phyloP scores from a whole-genome alignment of 768 basidiomycete species.

The Dacryopinax spathularia region DNA sequence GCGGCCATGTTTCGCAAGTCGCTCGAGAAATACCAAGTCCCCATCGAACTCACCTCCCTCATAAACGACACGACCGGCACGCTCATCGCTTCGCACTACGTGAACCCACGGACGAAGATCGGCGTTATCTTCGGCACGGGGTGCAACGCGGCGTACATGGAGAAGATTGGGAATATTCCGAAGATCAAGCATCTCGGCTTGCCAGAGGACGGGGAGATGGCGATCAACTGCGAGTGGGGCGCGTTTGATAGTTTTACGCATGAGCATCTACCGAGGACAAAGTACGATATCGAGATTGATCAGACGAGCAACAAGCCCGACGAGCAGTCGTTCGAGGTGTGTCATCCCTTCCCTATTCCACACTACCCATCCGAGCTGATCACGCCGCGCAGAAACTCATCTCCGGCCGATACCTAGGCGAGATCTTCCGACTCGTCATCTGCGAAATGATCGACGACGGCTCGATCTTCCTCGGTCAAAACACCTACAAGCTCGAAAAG shows the following conservation, averaged over 20 bases:
- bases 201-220: slow-evolving; percentile 48
- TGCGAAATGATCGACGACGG: slow-evolving; percentile 94
- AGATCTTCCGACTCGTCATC: slow-evolving; percentile 87
- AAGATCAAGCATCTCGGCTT: slow-evolving; percentile 71
- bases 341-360: slow-evolving; percentile 11
- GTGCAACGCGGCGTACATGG: slow-evolving; percentile 98
- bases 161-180: slow-evolving; percentile 66
- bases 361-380: background rate
- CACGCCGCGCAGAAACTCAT: slow-evolving; percentile 65
- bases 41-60: slow-evolving; percentile 65
- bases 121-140: slow-evolving; percentile 97
- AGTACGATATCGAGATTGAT: slow-evolving; percentile 86
- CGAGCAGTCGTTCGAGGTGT: slow-evolving; percentile 83
- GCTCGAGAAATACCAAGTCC: slow-evolving; percentile 64
- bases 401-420: slow-evolving; percentile 88
- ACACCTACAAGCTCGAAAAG: slow-evolving; percentile 94
- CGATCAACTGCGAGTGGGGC: slow-evolving; percentile 97
- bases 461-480: slow-evolving; percentile 93
- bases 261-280: slow-evolving; percentile 85
- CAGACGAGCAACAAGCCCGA: slow-evolving; percentile 91
- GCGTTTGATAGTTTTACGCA: slow-evolving; percentile 95
- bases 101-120: slow-evolving; percentile 79
- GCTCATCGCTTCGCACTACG: slow-evolving; percentile 91
- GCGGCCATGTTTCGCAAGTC: slow-evolving; percentile 83
- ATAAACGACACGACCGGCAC: slow-evolving; percentile 99